Base-by-base conservation (phyloP, 2,329 filamentous ascomycete species). In the Microcera coccophila region DNA sequence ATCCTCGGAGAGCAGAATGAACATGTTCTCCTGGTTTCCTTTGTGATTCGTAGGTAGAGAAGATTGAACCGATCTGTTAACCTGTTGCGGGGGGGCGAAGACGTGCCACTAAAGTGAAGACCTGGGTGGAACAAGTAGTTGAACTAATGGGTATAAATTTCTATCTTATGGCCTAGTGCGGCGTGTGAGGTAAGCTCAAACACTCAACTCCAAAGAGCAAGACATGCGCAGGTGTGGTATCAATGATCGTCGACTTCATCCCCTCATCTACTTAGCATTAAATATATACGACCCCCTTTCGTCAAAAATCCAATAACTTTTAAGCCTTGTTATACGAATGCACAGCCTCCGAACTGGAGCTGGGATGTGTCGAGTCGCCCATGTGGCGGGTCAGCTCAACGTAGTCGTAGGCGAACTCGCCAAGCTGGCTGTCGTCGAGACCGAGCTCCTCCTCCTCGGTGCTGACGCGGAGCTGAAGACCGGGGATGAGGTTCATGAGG, bases 321-420 rank as follows among this genome's bases (percentile, higher is more conserved):
- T 19, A 45, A 22, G 16, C 36, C 5, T 26, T 57, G 48, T n/a
- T 57, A 33, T n/a, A n/a, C n/a, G n/a, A n/a, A n/a, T n/a, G n/a
- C n/a, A 49, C 60, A 45, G 16, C 29, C 39, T 53, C 53, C 24
- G 53, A 49, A 35, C 39, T 38, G 24, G 53, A 49, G 36, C 39
- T 38, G n/a, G 49, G 44, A 42, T 53, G 51, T 7, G 51, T 51
- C 18, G 55, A 47, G 43, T 66, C 73, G 46, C 64, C 68, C 42
- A 90, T 79, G 55, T 90, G 84, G 42, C 77, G 72, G 31, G 72
- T 73, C 36, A 81, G 61, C 76, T 90, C 85, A 55, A 90, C 85
- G 63, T 90, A 90, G 64, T 90, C 85, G 71, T 89, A 90, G 20
- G 85, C 85, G 59, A 90, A 90, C 68, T 90, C 86, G 65, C 86